Evolutionary conservation across 768 basidiomycete species (phyloP), one percentile per base, ranked within the genome.

Genomic region (Ramaria sp.): DNA sequence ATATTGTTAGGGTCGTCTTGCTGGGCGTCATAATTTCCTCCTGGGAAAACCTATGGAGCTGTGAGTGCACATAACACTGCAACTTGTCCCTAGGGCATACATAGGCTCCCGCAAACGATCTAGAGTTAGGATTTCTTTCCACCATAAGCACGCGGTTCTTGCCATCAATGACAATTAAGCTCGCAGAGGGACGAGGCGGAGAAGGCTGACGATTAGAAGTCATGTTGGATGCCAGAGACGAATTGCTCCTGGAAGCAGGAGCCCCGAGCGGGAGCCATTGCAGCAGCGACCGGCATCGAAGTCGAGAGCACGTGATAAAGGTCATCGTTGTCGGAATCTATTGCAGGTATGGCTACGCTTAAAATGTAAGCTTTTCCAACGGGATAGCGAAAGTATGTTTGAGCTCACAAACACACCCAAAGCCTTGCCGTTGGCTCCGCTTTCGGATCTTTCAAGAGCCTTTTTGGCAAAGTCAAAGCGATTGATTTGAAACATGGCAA

Each of bases 401-500:
- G 34, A 37, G 9, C 34, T 37, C 34, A 37, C 34, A 37, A 27
- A 27, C 34, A 10, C 34, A 37, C 13, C 13, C 34, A 37, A 37
- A 37, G 83, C 61, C 73, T 96, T 55, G 83, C 88, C 5, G 83
- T 94, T 45, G 93, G 93, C 15, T 82, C 92, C 51, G 82, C 88
- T 6, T 71, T 75, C 34, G 92, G 92, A 27, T 79, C 81, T 1
- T 81, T 96, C 65, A 70, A 75, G 33, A 78, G 81, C n/a, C 75
- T 94, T 30, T 85, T 91, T 64, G 68, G 79, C 57, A 96, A 92
- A 74, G 78, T 97, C 63, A 83, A 80, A 59, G 71, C 81, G 30
- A 90, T 96, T 62, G 83, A 98, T 72, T 76, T 82, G 54, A 96
- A 95, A 71, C 89, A 96, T 69, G 93, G 93, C 60, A 89, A 88